Evolutionary conservation across 2,329 filamentous ascomycete species (phyloP).

Genomic region (Arachnomyces sp.): DNA sequence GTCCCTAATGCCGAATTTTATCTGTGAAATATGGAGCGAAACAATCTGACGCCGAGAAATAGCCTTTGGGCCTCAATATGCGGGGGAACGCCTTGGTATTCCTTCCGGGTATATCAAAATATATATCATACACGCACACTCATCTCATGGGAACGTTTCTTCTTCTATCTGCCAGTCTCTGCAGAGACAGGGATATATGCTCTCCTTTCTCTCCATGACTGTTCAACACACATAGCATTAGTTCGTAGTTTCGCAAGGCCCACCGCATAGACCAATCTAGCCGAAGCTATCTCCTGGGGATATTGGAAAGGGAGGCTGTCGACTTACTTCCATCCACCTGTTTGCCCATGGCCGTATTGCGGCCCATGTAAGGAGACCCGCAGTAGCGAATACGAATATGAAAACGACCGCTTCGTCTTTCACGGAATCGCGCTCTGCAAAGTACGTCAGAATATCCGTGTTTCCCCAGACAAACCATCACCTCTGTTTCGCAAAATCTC

Average conservation of each 20-base stretch:
- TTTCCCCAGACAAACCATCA: too few species aligned
- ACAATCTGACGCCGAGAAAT: too few species aligned
- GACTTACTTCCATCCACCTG: constrained; percentile 46
- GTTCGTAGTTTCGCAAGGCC: too few species aligned
- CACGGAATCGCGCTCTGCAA: constrained; percentile 54
- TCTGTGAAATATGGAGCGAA: too few species aligned
- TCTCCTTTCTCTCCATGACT: constrained; percentile 43
- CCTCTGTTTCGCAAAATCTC: too few species aligned
- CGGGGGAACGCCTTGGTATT: neutral
- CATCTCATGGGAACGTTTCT: too few species aligned
- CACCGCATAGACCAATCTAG: too few species aligned
- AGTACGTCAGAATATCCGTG: too few species aligned
- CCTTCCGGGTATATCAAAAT: neutral
- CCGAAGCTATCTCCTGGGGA: neutral
- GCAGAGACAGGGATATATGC: constrained; percentile 46
- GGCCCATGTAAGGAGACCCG: constrained; percentile 54
- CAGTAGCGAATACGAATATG: constrained; percentile 58
- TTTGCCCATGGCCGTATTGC: constrained; percentile 52
- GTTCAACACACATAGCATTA: constrained; percentile 2
- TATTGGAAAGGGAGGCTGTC: neutral
- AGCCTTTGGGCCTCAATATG: too few species aligned
- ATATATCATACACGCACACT: constrained; percentile 1
- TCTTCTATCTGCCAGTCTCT: constrained; percentile 9
- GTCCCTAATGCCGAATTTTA: too few species aligned
- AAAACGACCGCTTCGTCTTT: constrained; percentile 61